Conservation (phyloP, 2,329 filamentous ascomycete species). For the Talaromyces verruculosus region DNA sequence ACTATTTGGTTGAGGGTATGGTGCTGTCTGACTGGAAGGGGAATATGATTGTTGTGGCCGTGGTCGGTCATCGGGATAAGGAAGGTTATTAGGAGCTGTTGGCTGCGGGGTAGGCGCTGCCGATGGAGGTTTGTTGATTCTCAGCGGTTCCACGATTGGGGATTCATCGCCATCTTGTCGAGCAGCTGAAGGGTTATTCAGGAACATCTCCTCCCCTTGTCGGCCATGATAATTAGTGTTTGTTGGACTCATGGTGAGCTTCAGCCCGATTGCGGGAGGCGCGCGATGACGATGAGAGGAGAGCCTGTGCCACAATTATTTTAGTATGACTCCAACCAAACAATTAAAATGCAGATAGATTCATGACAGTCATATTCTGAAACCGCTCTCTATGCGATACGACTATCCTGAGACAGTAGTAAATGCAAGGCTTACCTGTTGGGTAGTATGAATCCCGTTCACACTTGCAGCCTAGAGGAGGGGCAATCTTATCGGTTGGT, state of each 20-base stretch:
- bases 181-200: constrained; percentile 48
- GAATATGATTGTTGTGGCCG: constrained; percentile 35
- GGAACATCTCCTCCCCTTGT: constrained; percentile 80
- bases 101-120: constrained; percentile 42
- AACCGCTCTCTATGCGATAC: background rate
- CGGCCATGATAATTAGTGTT: constrained; percentile 58
- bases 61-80: constrained; percentile 69
- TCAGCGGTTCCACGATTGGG: constrained; percentile 77
- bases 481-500: background rate
- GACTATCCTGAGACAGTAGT: background rate
- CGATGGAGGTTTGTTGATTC: constrained; percentile 74
- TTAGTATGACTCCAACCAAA: background rate
- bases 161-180: constrained; percentile 55
- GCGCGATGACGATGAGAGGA: background rate
- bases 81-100: constrained; percentile 60
- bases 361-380: background rate
- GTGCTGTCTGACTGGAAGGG: constrained; percentile 32
- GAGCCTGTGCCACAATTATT: constrained; percentile 4
- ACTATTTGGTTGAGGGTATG: constrained; percentile 21
- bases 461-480: background rate
- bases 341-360: background rate
- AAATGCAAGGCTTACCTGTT: constrained; percentile 12
- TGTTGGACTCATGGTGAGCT: constrained; percentile 41
- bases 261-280: constrained; percentile 9
- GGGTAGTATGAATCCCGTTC: constrained; percentile 6